Conservation (phyloP, 129 eudicot genomes). For the Flaveria sonorensis region DNA sequence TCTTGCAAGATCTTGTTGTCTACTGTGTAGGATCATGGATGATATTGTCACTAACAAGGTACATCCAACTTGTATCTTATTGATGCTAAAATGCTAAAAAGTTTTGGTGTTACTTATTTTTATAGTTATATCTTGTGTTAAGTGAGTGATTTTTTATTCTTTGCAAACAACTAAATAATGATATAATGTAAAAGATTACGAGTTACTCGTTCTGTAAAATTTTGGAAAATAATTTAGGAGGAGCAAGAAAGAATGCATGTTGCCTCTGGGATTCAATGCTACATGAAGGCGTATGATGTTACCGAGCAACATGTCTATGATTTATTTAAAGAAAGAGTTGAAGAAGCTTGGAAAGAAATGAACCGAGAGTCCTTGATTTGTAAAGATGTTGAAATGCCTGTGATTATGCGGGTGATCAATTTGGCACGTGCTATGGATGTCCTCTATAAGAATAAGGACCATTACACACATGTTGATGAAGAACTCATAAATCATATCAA, state of each 20-base stretch:
- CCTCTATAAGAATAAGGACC: constrained; percentile 11
- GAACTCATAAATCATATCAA: constrained; percentile 6
- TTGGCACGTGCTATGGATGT: constrained; percentile 11
- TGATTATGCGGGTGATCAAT: not conserved
- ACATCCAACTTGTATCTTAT: not conserved
- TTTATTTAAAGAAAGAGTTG: not conserved
- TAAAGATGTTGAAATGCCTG: not conserved
- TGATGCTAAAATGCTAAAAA: not conserved
- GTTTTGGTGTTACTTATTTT: no score
- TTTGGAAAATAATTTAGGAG: not conserved
- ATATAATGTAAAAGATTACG: no score
- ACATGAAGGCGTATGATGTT: constrained; percentile 1
- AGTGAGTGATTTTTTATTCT: no score
- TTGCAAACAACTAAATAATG: no score
- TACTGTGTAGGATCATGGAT: constrained; percentile 34
- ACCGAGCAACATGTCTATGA: not conserved
- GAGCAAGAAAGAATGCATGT: constrained; percentile 26
- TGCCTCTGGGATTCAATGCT: constrained; percentile 15
- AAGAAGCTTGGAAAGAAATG: constrained; percentile 12
- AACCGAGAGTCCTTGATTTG: not conserved
- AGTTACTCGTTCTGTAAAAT: not conserved
- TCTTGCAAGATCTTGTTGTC: constrained; percentile 21
- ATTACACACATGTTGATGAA: constrained; percentile 7
- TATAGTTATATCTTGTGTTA: no score
- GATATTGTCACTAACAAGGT: constrained; percentile 30